Evolutionary conservation across 805 yeast genomes (phyloP), one percentile per base, ranked within the genome.

Genomic region (Spathaspora sp.): DNA sequence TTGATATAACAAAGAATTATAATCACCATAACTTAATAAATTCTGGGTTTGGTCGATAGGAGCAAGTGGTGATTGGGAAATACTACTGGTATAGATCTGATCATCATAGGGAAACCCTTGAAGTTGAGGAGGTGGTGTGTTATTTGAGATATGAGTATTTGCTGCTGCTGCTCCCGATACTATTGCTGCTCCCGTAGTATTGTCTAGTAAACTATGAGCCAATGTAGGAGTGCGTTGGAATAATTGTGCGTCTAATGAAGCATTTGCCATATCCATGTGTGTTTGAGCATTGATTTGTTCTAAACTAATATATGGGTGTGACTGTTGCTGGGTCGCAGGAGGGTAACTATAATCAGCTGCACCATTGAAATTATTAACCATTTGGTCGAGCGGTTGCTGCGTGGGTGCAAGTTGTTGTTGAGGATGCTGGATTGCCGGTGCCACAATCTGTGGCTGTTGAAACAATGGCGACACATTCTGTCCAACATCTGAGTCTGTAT

Each of bases 71-170:
- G 46, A 14, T 29, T 52, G 54, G 7, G 44, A 18, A 39, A 54
- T 45, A 35, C 51, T 45, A 11, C 48, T 39, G 14, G 53, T 46
- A 47, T 60, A 60, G 14, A 57, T 52, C 44, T 50, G 53, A 42
- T 60, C 64, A 38, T 60, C 63, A 46, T 60, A 60, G 9, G 63
- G 63, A 43, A 60, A 60, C 10, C 62, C 61, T 42, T 39, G 52
- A 5, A 46, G 29, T 44, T n/a, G n/a, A n/a, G 29, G 53, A 11
- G 53, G 18, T 20, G n/a, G 26, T 9, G 46, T 42, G 6, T 23
- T 23, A 39, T 23, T n/a, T 6, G 44, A 6, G n/a, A 20, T 18
- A 23, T 23, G 26, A 14, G 42, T 29, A n/a, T 9, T 29, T 46
- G 51, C 20, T 16, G 26, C 28, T n/a, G n/a, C 18, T 40, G 44